These are phyloP conservation scores for Calocybe cyanea DNA, from an alignment of 768 basidiomycete species.

Conservation along the genomic window DNA sequence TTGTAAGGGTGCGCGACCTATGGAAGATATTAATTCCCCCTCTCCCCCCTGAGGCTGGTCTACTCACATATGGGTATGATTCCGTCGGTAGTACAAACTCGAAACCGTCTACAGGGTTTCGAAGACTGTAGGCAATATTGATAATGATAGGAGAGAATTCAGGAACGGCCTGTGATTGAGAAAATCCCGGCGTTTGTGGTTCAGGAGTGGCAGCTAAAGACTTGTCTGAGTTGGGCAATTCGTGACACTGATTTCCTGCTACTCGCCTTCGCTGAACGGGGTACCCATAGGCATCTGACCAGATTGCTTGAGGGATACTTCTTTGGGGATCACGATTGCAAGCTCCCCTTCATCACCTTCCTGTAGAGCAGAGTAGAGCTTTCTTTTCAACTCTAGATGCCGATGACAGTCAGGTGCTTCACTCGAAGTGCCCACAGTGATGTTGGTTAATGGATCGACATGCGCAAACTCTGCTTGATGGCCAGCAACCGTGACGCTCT, in stretches of 20 bases:
- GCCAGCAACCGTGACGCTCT: constrained; percentile 68
- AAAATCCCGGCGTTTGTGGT: constrained; percentile 60
- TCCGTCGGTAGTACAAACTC: constrained; percentile 82
- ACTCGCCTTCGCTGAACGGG: constrained; percentile 57
- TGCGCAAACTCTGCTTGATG: constrained; percentile 76
- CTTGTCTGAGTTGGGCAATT: not conserved
- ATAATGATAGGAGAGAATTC: constrained; percentile 78
- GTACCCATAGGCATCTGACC: constrained; percentile 40
- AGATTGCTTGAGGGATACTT: constrained; percentile 62
- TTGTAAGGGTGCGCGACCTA: constrained; percentile 93
- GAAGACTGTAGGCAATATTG: constrained; percentile 76
- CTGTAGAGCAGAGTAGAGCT: constrained; percentile 83
- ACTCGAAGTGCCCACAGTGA: constrained; percentile 47
- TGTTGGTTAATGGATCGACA: constrained; percentile 67
- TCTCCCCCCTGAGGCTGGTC: too few species aligned
- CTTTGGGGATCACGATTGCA: constrained; percentile 80
- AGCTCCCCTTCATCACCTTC: constrained; percentile 95
- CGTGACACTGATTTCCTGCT: not conserved
- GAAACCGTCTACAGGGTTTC: constrained; percentile 79
- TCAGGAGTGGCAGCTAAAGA: constrained; percentile 72
- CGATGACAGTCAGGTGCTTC: constrained; percentile 77
- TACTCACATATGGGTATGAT: constrained; percentile 78
- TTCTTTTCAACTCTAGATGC: constrained; percentile 91
- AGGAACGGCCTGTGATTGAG: constrained; percentile 32
- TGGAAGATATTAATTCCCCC: too few species aligned